Evolutionary conservation across 2,329 filamentous ascomycete genomes (phyloP), one percentile per base, ranked within the genome.

Genomic region (Erysiphe pulchra): DNA sequence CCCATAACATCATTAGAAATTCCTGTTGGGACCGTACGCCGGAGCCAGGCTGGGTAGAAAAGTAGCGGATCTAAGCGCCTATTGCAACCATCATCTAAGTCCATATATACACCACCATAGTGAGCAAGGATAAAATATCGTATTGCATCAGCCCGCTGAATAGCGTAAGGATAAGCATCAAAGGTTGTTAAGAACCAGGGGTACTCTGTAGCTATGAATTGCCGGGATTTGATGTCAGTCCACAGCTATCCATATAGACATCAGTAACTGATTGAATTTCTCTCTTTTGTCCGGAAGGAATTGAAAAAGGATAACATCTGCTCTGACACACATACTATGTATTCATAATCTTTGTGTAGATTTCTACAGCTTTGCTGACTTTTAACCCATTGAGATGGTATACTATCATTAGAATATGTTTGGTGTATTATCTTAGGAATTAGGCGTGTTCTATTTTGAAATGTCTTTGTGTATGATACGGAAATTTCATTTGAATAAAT

Each of bases 1-100:
- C 78, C 78, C 79, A 86, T 84, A 37, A 76, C 77, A 55, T 86
- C 80, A 63, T 86, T 86, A 52, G 76, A 80, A 53, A 86, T 81
- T 50, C 80, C 80, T 1, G 80, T 86, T 2, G 81, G 81, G 2
- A 70, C 63, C 0, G 81, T 86, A 51, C 74, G 72, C 51, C 77
- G 73, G 13, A 80, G 66, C 70, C 75, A 82, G 38, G 77, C 75
- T 16, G 73, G 73, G 60, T 80, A 82, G 44, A 67, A 65, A 47
- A 79, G 71, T 13, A 80, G 67, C 45, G 76, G 75, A 54, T 81
- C 77, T 11, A 60, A 55, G 24, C 51, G 51, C 13, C 57, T 51
- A 30, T 56, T 55, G 48, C 58, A 60, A 12, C 57, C 57, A 46
- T 59, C 56, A 59, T 90, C 81, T 42, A 87, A 63, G 56, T 90